Evolutionary conservation across 192 early-diverging fungal species (phyloP).

Genomic region (Podila epicladia): DNA sequence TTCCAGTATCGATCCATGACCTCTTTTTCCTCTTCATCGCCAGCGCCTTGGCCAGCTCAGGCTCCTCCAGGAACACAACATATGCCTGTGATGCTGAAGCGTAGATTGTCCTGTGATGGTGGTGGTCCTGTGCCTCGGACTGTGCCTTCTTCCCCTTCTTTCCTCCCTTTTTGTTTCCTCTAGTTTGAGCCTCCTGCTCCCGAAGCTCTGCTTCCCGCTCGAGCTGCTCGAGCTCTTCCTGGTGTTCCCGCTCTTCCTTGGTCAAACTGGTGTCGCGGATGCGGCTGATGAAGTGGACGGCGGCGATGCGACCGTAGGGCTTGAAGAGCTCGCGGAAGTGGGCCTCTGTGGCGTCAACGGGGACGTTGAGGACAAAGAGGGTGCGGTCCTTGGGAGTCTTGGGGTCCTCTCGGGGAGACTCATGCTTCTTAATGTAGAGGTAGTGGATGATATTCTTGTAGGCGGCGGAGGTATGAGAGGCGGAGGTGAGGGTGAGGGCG

Average conservation of each 20-base stretch:
- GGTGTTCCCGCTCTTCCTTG: slow-evolving; percentile 43
- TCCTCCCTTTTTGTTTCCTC: slow-evolving; percentile 28
- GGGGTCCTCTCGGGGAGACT: slow-evolving; percentile 38
- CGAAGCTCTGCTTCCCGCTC: slow-evolving; percentile 31
- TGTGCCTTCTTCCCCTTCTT: slow-evolving; percentile 30
- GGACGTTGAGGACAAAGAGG: slow-evolving; percentile 75
- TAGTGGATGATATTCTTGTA: slow-evolving; percentile 51
- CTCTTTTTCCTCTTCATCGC: slow-evolving; percentile 66
- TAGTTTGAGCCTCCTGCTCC: slow-evolving; percentile 18
- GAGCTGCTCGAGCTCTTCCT: slow-evolving; percentile 43
- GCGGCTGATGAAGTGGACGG: slow-evolving; percentile 63
- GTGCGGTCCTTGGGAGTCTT: slow-evolving; percentile 68
- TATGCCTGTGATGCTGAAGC: slow-evolving; percentile 69
- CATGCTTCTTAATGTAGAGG: slow-evolving; percentile 54
- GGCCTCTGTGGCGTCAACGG: slow-evolving; percentile 71
- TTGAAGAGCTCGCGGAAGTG: slow-evolving; percentile 72
- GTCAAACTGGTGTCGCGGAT: slow-evolving; percentile 55
- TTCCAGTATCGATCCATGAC: slow-evolving; percentile 61
- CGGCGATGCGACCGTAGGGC: slow-evolving; percentile 59
- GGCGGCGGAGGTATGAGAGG: slow-evolving; percentile 5
- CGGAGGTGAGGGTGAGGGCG: slow-evolving; percentile 12
- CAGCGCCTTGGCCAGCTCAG: slow-evolving; percentile 70
- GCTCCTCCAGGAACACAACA: slow-evolving; percentile 74
- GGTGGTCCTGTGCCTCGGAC: slow-evolving; percentile 20
- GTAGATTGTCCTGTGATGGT: slow-evolving; percentile 53